Percentiles rank a stretch among this genome's conserved stretches.
Evolutionary conservation across 768 basidiomycete species (phyloP).

Genomic region (Crucibulum laeve): DNA sequence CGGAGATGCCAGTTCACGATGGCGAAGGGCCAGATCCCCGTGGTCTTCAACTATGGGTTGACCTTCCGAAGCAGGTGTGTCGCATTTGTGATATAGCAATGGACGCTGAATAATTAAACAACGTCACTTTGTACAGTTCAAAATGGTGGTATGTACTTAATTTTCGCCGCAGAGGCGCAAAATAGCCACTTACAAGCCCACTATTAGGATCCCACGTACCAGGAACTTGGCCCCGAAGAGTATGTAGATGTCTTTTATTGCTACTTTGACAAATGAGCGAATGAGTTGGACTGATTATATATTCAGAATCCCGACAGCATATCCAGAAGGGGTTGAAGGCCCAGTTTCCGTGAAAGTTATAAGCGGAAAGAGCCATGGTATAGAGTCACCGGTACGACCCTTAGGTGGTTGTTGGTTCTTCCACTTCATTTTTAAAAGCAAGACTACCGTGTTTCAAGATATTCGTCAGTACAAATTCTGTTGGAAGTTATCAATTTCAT

Average conservation of each 20-base stretch:
- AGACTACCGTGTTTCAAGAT: slow-evolving; percentile 72
- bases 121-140: slow-evolving; percentile 50
- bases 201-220: slow-evolving; percentile 69
- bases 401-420: slow-evolving; percentile 95
- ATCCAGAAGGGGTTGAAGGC: slow-evolving; percentile 66
- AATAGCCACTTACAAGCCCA: not conserved
- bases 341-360: slow-evolving; percentile 76
- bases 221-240: slow-evolving; percentile 69
- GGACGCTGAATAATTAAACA: slow-evolving; percentile 11
- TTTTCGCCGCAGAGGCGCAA: not conserved
- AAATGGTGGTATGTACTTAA: slow-evolving; percentile 55
- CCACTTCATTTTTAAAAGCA: slow-evolving; percentile 65
- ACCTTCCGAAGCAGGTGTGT: slow-evolving; percentile 64
- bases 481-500: not conserved
- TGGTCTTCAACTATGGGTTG: slow-evolving; percentile 88
- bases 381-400: slow-evolving; percentile 84
- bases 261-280: too few relatives aligned
- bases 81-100: slow-evolving; percentile 8
- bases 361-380: slow-evolving; percentile 83
- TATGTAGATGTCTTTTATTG: slow-evolving; percentile 24
- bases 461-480: slow-evolving; percentile 51
- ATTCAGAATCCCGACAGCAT: slow-evolving; percentile 64
- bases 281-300: not conserved
- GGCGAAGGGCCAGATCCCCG: slow-evolving; percentile 64
- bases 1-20: slow-evolving; percentile 84